phyloP scores from a whole-genome alignment of 139 green algal species.

The Prasinococcaceae sp. region DNA sequence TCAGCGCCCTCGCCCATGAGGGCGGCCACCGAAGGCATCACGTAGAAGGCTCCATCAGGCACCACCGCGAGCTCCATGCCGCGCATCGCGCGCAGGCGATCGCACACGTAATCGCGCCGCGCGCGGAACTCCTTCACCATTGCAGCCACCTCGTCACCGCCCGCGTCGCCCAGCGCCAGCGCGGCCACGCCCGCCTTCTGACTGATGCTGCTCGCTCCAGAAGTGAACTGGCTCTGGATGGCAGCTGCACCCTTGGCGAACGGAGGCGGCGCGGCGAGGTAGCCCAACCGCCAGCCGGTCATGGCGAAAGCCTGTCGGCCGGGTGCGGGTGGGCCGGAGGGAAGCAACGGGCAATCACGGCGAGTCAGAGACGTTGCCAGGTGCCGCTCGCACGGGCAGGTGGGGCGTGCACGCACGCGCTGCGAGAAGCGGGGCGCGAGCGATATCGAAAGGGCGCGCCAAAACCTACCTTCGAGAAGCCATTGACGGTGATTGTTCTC shows the following conservation, averaged over 20 bases:
- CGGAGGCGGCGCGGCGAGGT: constrained; percentile 70
- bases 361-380: constrained; percentile 1
- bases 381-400: background rate
- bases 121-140: constrained; percentile 78
- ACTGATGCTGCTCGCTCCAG: constrained; percentile 51
- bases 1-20: constrained; percentile 20
- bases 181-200: constrained; percentile 82
- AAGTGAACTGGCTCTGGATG: constrained; percentile 60
- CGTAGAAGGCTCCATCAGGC: constrained; percentile 92
- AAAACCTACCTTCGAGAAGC: constrained; percentile 78
- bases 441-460: no score
- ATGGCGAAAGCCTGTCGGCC: constrained; percentile 27
- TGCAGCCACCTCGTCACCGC: constrained; percentile 45
- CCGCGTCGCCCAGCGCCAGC: constrained; percentile 54
- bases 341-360: background rate
- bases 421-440: background rate
- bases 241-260: constrained; percentile 42
- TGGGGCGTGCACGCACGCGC: background rate
- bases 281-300: constrained; percentile 85
- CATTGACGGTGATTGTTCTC: constrained; percentile 91
- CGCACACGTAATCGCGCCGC: constrained; percentile 32
- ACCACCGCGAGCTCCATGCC: constrained; percentile 3
- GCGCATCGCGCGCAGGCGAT: background rate
- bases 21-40: constrained; percentile 47
- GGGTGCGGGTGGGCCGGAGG: background rate